phyloP scores from a whole-genome alignment of 108 stramenopile genomes.

The Nannochloropsis salina region DNA sequence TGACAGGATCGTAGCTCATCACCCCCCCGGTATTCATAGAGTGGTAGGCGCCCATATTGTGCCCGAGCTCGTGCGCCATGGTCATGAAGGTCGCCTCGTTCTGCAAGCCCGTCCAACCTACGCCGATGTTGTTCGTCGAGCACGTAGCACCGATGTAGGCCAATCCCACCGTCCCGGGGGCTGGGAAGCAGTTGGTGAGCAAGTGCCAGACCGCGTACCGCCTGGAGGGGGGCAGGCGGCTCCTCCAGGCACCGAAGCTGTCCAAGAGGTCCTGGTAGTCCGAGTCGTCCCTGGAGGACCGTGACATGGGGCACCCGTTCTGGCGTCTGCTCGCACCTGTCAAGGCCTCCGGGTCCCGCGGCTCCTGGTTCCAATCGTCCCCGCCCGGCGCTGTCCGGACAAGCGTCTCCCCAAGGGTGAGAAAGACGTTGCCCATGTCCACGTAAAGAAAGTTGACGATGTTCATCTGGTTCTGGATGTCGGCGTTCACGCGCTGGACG shows the following conservation, averaged over 20 bases:
- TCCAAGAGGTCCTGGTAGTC: slow-evolving; percentile 28
- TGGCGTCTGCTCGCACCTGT: slow-evolving; percentile 23
- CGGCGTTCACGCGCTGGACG: slow-evolving; percentile 25
- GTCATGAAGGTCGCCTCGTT: slow-evolving; percentile 30
- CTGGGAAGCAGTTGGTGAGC: slow-evolving; percentile 33
- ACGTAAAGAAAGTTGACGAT: slow-evolving; percentile 38
- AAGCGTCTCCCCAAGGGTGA: neutral
- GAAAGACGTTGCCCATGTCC: slow-evolving; percentile 23
- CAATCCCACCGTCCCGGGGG: slow-evolving; percentile 27
- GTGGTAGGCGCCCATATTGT: slow-evolving; percentile 25
- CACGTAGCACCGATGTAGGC: slow-evolving; percentile 30
- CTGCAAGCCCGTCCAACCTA: slow-evolving; percentile 30
- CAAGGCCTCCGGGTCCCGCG: slow-evolving; percentile 26
- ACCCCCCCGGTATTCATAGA: slow-evolving; percentile 10
- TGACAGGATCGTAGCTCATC: slow-evolving; percentile 17
- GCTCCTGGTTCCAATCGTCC: slow-evolving; percentile 44
- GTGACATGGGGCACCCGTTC: slow-evolving; percentile 31
- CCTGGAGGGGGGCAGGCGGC: slow-evolving; percentile 18
- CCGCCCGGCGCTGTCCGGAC: neutral
- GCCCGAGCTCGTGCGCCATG: slow-evolving; percentile 40
- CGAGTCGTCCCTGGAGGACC: neutral
- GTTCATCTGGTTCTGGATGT: slow-evolving; percentile 30
- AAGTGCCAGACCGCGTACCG: slow-evolving; percentile 34
- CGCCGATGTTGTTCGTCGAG: slow-evolving; percentile 25
- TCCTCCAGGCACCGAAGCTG: slow-evolving; percentile 32